These are phyloP conservation scores for Ceratocystis eucalypticola DNA, from an alignment of 2,329 filamentous ascomycete species.

Conservation along the genomic window DNA sequence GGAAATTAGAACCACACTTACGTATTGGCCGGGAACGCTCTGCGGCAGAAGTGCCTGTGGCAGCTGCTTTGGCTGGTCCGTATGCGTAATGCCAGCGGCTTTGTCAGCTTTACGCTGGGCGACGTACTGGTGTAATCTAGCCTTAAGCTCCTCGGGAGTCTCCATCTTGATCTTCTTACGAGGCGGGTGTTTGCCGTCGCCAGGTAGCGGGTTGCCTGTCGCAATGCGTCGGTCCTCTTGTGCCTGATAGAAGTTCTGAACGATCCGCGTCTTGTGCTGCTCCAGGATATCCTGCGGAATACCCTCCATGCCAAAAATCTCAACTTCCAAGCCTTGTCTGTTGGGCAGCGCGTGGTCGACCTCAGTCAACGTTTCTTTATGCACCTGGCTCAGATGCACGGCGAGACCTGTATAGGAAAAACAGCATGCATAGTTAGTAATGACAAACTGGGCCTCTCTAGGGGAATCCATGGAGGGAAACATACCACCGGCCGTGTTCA, in stretches of 20 bases:
- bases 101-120: slow-evolving; percentile 50
- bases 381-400: slow-evolving; percentile 96
- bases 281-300: slow-evolving; percentile 75
- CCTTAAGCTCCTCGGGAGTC: slow-evolving; percentile 62
- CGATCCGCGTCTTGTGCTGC: slow-evolving; percentile 74
- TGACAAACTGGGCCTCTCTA: background rate
- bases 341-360: slow-evolving; percentile 90
- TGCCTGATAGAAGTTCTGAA: slow-evolving; percentile 70
- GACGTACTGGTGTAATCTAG: slow-evolving; percentile 63
- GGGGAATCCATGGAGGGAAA: slow-evolving; percentile 15
- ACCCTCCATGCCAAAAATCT: slow-evolving; percentile 98
- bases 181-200: slow-evolving; percentile 48
- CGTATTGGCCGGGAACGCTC: slow-evolving; percentile 12
- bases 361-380: slow-evolving; percentile 77
- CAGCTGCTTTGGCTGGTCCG: background rate
- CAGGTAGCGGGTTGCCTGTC: slow-evolving; percentile 71
- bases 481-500: slow-evolving; percentile 90
- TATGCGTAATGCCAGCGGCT: slow-evolving; percentile 28
- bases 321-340: slow-evolving; percentile 71
- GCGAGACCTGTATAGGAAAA: slow-evolving; percentile 52
- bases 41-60: slow-evolving; percentile 2
- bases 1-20: slow-evolving; percentile 3
- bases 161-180: slow-evolving; percentile 63
- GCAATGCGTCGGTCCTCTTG: slow-evolving; percentile 69
- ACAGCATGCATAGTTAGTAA: slow-evolving; percentile 7